phyloP scores from a whole-genome alignment of 2,329 filamentous ascomycete species.

The Daldinia sp. region DNA sequence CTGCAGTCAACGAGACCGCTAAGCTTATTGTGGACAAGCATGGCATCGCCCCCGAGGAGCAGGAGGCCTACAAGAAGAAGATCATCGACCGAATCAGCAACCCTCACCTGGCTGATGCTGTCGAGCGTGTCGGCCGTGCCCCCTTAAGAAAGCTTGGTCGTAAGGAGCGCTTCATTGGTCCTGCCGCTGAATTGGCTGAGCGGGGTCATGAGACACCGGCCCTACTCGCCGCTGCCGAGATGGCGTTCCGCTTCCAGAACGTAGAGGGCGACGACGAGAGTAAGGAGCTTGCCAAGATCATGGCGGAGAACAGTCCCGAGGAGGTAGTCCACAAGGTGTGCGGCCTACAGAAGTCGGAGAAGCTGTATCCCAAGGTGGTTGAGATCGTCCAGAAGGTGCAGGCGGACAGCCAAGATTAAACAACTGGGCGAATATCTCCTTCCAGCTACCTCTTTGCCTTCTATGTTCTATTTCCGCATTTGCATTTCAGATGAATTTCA shows the following conservation, averaged over 20 bases:
- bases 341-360: constrained; percentile 80
- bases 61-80: constrained; percentile 88
- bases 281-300: constrained; percentile 84
- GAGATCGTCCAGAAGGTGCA: constrained; percentile 88
- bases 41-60: constrained; percentile 78
- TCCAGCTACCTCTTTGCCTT: constrained; percentile 6
- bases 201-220: constrained; percentile 77
- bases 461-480: constrained; percentile 40
- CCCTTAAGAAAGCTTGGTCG: constrained; percentile 93
- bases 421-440: constrained; percentile 18
- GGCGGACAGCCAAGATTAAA: constrained; percentile 66
- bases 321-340: constrained; percentile 85
- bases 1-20: constrained; percentile 86
- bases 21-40: constrained; percentile 89
- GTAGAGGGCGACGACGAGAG: constrained; percentile 93
- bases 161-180: constrained; percentile 96
- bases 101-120: constrained; percentile 89
- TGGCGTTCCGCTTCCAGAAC: constrained; percentile 95
- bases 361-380: constrained; percentile 80
- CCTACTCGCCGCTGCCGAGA: constrained; percentile 86
- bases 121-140: constrained; percentile 94
- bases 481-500: constrained; percentile 46
- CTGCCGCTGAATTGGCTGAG: constrained; percentile 90
- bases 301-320: constrained; percentile 78
- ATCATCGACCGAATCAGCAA: constrained; percentile 95